phyloP scores from a whole-genome alignment of 805 yeast genomes.

The Candida bentonensis region DNA sequence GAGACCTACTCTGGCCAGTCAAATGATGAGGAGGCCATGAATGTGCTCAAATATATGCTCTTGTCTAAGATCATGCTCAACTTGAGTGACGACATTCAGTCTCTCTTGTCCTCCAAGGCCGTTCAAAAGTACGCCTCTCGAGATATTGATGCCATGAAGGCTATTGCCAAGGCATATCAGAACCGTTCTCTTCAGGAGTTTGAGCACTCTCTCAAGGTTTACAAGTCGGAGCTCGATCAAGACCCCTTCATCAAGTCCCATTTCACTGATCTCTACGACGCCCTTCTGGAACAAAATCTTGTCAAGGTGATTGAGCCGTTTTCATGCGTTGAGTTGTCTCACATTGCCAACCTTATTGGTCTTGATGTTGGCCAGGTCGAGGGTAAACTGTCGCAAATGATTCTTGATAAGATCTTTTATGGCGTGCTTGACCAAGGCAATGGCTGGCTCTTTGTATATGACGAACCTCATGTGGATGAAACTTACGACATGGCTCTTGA shows the following conservation, averaged over 20 bases:
- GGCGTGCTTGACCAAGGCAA: slow-evolving; percentile 98
- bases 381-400: slow-evolving; percentile 92
- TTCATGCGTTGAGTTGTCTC: slow-evolving; percentile 86
- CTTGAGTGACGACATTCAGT: slow-evolving; percentile 70
- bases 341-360: slow-evolving; percentile 77
- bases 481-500: slow-evolving; percentile 81
- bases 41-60: slow-evolving; percentile 82
- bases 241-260: slow-evolving; percentile 86
- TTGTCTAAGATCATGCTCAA: slow-evolving; percentile 88
- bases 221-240: slow-evolving; percentile 55
- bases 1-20: slow-evolving; percentile 67
- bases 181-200: slow-evolving; percentile 85
- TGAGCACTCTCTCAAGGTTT: slow-evolving; percentile 64
- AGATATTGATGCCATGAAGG: slow-evolving; percentile 91
- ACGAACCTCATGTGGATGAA: slow-evolving; percentile 76
- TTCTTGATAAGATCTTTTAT: slow-evolving; percentile 83
- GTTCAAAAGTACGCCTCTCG: slow-evolving; percentile 62
- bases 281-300: slow-evolving; percentile 81
- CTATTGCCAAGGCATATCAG: slow-evolving; percentile 79
- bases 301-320: slow-evolving; percentile 93
- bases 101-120: slow-evolving; percentile 60
- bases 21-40: slow-evolving; percentile 37
- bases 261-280: slow-evolving; percentile 84
- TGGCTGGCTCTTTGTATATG: slow-evolving; percentile 90
- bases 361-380: slow-evolving; percentile 80